phyloP scores from a whole-genome alignment of 2,329 filamentous ascomycete genomes.

The Phaeoacremonium minimum region DNA sequence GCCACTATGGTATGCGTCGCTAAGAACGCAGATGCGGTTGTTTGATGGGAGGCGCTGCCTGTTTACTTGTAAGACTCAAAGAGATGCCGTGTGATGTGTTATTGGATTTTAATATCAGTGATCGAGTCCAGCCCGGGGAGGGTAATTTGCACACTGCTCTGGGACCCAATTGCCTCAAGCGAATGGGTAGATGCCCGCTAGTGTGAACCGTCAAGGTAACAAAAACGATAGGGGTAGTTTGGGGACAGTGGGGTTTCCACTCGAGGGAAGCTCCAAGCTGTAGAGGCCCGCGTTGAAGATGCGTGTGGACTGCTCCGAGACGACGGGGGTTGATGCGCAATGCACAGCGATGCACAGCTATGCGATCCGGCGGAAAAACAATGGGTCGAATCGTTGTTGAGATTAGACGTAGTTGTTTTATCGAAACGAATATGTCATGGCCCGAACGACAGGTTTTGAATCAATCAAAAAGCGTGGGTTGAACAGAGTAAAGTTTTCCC shows the following conservation, averaged over 20 bases:
- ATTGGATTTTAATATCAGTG: not conserved
- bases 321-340: slow-evolving; percentile 1
- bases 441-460: slow-evolving; percentile 18
- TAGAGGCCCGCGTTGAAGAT: slow-evolving; percentile 8
- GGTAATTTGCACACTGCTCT: slow-evolving; percentile 7
- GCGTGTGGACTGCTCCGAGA: slow-evolving; percentile 4
- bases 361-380: slow-evolving; percentile 4
- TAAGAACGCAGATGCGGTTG: not conserved
- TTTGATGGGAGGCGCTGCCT: not conserved
- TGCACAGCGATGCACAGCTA: not conserved
- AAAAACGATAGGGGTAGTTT: slow-evolving; percentile 11
- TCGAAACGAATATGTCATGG: slow-evolving; percentile 29
- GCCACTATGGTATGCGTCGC: not conserved
- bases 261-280: slow-evolving; percentile 6
- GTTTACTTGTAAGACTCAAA: not conserved
- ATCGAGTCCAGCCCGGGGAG: slow-evolving; percentile 13
- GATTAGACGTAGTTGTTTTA: slow-evolving; percentile 37
- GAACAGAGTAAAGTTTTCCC: slow-evolving; percentile 22
- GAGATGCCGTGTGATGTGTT: not conserved
- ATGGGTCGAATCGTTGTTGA: slow-evolving; percentile 12
- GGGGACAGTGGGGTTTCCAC: slow-evolving; percentile 8
- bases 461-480: slow-evolving; percentile 11
- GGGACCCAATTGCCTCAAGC: slow-evolving; percentile 11
- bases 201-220: slow-evolving; percentile 12
- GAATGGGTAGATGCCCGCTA: slow-evolving; percentile 11